Evolutionary conservation across 1,139 yeast genomes (phyloP), one percentile per base, ranked within the genome.

Genomic region (Geotrichum bryndzae): DNA sequence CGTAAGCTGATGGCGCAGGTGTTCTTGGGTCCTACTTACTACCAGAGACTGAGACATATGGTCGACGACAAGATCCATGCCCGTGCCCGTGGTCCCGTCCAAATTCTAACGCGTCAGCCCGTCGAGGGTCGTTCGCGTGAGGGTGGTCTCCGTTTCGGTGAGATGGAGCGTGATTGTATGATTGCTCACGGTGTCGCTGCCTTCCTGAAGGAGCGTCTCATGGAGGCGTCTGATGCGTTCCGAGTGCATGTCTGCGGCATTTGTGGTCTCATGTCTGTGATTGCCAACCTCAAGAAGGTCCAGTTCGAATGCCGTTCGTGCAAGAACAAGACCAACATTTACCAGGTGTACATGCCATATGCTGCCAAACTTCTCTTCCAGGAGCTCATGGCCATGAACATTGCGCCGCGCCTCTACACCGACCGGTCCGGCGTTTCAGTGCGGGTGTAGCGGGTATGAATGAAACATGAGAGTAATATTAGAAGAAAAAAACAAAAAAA

Each of bases 161-260:
- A 94, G 79, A 94, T 94, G 99, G 99, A 94, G 79, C 90, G 99
- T 81, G 99, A 95, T 82, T 94, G 99, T 88, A 94, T 95, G 96
- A 94, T 94, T 82, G 99, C 99, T 3, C 98, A 94, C 76, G 99
- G 99, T 75, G 98, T 97, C 1, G 97, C 99, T 1, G 96, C 97
- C 8, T 94, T 94, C 80, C 83, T 94, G 78, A 90, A 92, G 78
- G 99, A 94, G 78, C 84, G 99, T 76, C 82, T 94, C 75, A 92
- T 94, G 97, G 99, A 94, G 76, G 97, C 97, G 2, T 91, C 98
- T 0, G 99, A 94, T 80, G 97, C 98, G 2, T 94, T 94, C 80
- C 84, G 98, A 77, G 98, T 95, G 54, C 99, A 95, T 74, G 88
- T 95, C 41, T 94, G 99, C 80, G 99, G 99, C 71, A 84, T 90